Evolutionary conservation across 768 basidiomycete genomes (phyloP).

Genomic region (Boletales sp.): DNA sequence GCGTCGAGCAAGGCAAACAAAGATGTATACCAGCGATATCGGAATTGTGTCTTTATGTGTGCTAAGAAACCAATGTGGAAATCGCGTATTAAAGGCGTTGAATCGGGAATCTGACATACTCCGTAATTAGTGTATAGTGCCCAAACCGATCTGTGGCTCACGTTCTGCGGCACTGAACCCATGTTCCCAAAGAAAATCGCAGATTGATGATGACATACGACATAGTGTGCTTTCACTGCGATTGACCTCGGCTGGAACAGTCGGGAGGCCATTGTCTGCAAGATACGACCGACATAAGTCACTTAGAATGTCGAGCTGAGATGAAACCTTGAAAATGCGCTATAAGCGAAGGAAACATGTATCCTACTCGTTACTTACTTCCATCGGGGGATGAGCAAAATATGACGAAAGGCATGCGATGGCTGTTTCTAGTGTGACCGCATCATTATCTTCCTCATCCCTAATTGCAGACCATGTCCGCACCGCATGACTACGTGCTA

Average conservation of each 20-base stretch:
- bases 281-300: conserved; percentile 40
- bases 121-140: neutral
- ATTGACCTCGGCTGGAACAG: conserved; percentile 29
- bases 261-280: conserved; percentile 18
- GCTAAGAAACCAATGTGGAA: conserved; percentile 56
- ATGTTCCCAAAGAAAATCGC: conserved; percentile 45
- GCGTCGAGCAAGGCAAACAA: conserved; percentile 49
- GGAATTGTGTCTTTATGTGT: conserved; percentile 51
- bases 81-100: conserved; percentile 46
- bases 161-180: conserved; percentile 46
- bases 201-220: conserved; percentile 41
- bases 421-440: conserved; percentile 39
- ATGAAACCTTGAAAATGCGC: conserved; percentile 33
- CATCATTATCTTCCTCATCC: conserved; percentile 6
- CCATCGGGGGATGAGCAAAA: conserved; percentile 40
- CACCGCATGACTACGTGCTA: conserved; percentile 42
- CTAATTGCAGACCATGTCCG: conserved; percentile 32
- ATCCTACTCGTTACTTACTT: conserved; percentile 30
- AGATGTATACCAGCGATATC: conserved; percentile 57
- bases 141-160: conserved; percentile 23
- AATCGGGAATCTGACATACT: conserved; percentile 34
- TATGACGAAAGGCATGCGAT: conserved; percentile 52
- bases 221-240: conserved; percentile 29
- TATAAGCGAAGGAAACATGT: neutral
- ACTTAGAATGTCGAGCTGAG: conserved; percentile 38